Base-by-base conservation (phyloP, 2,329 filamentous ascomycete genomes). In the Microsporum canis region DNA sequence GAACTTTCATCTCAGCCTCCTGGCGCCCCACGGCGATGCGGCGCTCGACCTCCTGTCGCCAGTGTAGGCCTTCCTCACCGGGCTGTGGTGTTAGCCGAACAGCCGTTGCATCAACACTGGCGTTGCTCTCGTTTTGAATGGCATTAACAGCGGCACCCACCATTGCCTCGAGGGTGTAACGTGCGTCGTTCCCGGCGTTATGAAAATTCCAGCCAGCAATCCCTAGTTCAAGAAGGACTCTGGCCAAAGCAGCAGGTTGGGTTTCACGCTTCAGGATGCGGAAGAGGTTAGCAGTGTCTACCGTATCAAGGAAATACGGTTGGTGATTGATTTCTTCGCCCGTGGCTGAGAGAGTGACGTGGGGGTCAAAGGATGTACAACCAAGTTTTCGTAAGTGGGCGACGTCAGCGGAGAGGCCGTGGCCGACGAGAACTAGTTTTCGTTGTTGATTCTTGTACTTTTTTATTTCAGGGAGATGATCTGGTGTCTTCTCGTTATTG, bases 151-250 rank as follows among this genome's bases (percentile, higher is more conserved):
- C 79, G 63, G 89, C 81, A 3, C 77, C 82, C 5, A 96, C 71
- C 79, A 94, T 82, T 5, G 84, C 87, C 63, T 86, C 84, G 64
- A 95, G 74, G 0, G 89, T 92, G 70, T 88, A 94, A 1, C 85
- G 81, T 0, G 91, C 90, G 70, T 96, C 91, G 65, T 96, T 96
- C 1, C 91, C 82, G 0, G 86, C 91, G 69, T 95, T 95, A 73
- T 96, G 91, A n/a, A 92, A 77, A 66, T 88, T 79, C 72, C 78
- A 82, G 47, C 79, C 82, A 0, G 75, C 67, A 6, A 95, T 82
- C 2, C 81, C 82, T 33, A 96, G 77, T 4, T 86, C 80, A 4
- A 73, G 68, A 29, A 96, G 80, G 12, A 95, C 78, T 4, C 67
- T 75, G 0, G 75, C 76, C 1, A 97, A 79, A 1, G 80, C 81